Conservation (phyloP, 805 yeast species). For the Nakazawaea wyomingensis region DNA sequence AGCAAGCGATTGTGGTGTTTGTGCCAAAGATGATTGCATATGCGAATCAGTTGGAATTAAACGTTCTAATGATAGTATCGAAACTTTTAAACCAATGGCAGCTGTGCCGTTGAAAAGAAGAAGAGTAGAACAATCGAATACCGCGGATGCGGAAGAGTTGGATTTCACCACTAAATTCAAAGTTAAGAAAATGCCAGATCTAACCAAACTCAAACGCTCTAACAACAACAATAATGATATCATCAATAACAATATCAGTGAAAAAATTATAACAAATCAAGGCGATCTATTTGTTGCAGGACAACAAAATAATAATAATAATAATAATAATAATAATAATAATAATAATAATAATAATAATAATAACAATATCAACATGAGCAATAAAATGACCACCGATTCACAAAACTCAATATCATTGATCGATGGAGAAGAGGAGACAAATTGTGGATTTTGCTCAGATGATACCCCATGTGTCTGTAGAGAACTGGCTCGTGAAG, state of each 20-base stretch:
- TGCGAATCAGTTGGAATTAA: slow-evolving; percentile 52
- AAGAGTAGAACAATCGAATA: slow-evolving; percentile 19
- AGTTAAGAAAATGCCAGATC: slow-evolving; percentile 31
- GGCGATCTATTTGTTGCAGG: slow-evolving; percentile 5
- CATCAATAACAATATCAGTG: not conserved
- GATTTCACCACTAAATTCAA: slow-evolving; percentile 51
- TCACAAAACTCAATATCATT: not conserved
- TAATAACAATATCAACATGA: too few relatives aligned
- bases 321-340: too few relatives aligned
- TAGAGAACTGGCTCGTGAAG: slow-evolving; percentile 64
- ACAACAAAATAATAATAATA: slow-evolving; percentile 17
- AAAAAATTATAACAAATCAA: slow-evolving; percentile 17
- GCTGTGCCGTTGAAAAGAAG: slow-evolving; percentile 56
- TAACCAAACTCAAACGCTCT: slow-evolving; percentile 24
- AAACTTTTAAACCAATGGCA: slow-evolving; percentile 48
- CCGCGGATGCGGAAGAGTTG: slow-evolving; percentile 28
- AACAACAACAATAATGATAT: not conserved
- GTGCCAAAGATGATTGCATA: slow-evolving; percentile 62
- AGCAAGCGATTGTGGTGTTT: slow-evolving; percentile 50
- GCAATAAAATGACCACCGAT: slow-evolving; percentile 11
- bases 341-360: too few relatives aligned
- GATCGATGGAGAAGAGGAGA: slow-evolving; percentile 23
- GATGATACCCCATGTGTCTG: slow-evolving; percentile 92
- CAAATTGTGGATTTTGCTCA: slow-evolving; percentile 90
- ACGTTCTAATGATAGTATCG: slow-evolving; percentile 14